These are phyloP conservation scores for Nicotiana benthamiana DNA, from an alignment of 257 asterid genomes.

Conservation along the genomic window DNA sequence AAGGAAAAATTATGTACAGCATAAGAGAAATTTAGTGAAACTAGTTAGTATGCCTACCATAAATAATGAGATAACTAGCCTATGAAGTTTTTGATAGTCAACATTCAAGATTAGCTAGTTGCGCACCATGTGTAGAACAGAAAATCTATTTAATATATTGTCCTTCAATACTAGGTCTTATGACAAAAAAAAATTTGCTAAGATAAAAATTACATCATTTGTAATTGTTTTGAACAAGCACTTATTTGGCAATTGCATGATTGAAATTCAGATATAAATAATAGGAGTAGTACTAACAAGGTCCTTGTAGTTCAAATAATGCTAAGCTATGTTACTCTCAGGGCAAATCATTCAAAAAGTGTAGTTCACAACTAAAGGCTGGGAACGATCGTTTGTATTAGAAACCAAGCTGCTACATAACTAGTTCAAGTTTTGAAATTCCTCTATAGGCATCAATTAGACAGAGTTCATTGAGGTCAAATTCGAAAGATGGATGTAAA, in stretches of 20 bases:
- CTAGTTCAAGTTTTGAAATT: not conserved
- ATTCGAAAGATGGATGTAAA: not conserved
- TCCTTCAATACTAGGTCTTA: not conserved
- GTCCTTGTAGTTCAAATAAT: not conserved
- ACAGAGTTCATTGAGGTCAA: not conserved
- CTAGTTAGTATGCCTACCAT: not conserved
- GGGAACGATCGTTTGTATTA: not conserved
- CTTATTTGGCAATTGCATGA: not conserved
- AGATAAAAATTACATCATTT: not conserved
- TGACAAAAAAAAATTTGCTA: not conserved
- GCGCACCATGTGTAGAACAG: not conserved
- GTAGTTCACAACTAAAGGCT: not conserved
- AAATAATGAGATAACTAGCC: not conserved
- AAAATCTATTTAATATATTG: not conserved
- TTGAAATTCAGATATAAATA: not conserved
- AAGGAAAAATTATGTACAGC: not conserved
- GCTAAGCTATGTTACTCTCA: not conserved
- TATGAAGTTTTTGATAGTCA: not conserved
- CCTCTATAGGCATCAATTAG: not conserved
- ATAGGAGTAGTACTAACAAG: not conserved
- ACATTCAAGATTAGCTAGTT: not conserved
- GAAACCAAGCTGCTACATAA: not conserved
- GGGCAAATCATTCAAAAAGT: not conserved
- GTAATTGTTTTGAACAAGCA: not conserved
- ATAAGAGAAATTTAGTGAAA: not conserved